Percentiles rank a stretch among this genome's conserved stretches.
These are phyloP conservation scores for Wickerhamiella siamensis DNA, from an alignment of 805 yeast species.

Conservation along the genomic window DNA sequence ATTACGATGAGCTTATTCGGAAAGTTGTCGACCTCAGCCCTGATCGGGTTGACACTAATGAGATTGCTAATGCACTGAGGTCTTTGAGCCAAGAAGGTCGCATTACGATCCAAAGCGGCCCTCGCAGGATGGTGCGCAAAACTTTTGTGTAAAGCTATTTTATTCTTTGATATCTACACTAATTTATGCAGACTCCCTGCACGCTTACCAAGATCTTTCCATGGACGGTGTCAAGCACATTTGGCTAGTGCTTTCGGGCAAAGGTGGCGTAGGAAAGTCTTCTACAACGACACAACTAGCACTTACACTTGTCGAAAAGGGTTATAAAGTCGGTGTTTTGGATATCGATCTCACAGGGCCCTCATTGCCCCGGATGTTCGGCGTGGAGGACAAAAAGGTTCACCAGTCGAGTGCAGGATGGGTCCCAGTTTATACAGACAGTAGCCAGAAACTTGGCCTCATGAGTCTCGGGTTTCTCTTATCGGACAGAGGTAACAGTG, in stretches of 20 bases:
- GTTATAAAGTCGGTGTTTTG: slow-evolving; percentile 78
- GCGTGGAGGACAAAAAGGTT: slow-evolving; percentile 64
- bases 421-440: slow-evolving; percentile 65
- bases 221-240: slow-evolving; percentile 45
- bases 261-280: slow-evolving; percentile 92
- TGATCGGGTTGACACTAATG: slow-evolving; percentile 13
- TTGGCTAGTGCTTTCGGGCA: slow-evolving; percentile 62
- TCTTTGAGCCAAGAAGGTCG: slow-evolving; percentile 16
- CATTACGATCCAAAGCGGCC: slow-evolving; percentile 5
- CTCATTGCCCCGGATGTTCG: slow-evolving; percentile 91
- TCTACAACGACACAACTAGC: slow-evolving; percentile 93
- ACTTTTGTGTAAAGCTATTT: not conserved
- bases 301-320: slow-evolving; percentile 54
- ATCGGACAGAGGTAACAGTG: slow-evolving; percentile 72
- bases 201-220: not conserved
- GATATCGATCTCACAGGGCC: slow-evolving; percentile 97
- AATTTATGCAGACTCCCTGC: not conserved
- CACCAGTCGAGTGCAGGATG: slow-evolving; percentile 75
- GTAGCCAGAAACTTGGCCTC: slow-evolving; percentile 37
- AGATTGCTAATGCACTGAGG: slow-evolving; percentile 10
- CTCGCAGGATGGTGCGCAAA: not conserved
- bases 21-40: slow-evolving; percentile 13
- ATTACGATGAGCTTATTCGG: slow-evolving; percentile 14
- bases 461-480: slow-evolving; percentile 84
- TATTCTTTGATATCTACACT: no score